A percentile compares a stretch with the other conserved stretches of the same genome.
Evolutionary conservation across 2,329 filamentous ascomycete species (phyloP).

Genomic region (Fusarium fujikuroi): DNA sequence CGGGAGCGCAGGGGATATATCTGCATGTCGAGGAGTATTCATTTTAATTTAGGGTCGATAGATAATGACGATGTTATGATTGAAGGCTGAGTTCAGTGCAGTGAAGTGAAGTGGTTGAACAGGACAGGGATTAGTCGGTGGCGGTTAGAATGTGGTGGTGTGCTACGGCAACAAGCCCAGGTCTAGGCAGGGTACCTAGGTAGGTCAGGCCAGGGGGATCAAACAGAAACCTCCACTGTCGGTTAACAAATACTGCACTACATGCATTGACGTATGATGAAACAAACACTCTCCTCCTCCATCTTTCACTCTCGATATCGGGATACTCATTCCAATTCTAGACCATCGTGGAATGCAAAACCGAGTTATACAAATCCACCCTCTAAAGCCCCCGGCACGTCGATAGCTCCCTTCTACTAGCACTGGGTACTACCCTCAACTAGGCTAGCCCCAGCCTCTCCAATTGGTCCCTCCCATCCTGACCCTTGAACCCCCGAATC

Average conservation of each 20-base stretch:
- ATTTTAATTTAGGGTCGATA: slow-evolving; percentile 51
- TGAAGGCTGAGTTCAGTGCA: not conserved
- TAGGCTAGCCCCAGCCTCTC: not conserved
- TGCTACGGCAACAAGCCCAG: not conserved
- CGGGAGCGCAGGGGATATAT: slow-evolving; percentile 70
- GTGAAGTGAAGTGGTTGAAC: not conserved
- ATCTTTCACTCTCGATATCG: not conserved
- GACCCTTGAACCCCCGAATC: not conserved
- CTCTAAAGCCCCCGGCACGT: slow-evolving; percentile 3
- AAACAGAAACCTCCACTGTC: slow-evolving; percentile 1
- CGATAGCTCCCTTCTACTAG: slow-evolving; percentile 18
- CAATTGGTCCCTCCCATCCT: slow-evolving; percentile 6
- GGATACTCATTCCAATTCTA: not conserved
- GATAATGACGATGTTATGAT: not conserved
- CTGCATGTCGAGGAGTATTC: slow-evolving; percentile 70
- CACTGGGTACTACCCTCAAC: not conserved
- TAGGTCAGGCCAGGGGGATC: not conserved
- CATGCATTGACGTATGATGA: not conserved
- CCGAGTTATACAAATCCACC: not conserved
- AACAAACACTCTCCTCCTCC: not conserved
- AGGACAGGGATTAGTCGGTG: slow-evolving; percentile 7
- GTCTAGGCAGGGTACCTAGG: too few species aligned
- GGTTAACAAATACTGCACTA: not conserved
- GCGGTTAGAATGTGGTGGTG: not conserved
- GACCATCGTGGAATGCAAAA: slow-evolving; percentile 31